Base-by-base conservation (phyloP, 305 asterid genomes). In the Solanum chacoense region DNA sequence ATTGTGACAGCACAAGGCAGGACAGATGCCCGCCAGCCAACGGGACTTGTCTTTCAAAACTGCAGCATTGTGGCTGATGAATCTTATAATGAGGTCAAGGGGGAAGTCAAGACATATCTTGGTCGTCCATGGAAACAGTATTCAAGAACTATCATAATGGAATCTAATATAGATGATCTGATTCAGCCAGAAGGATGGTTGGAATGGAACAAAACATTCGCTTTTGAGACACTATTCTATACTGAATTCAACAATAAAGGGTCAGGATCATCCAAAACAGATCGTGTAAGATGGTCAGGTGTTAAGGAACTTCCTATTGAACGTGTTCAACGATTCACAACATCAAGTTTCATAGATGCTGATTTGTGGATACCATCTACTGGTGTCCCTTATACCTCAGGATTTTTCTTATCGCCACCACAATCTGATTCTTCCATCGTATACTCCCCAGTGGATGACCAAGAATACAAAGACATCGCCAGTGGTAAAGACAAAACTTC, bases 51-150 rank as follows among this genome's bases (percentile, higher is more conserved):
- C 10, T 67, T 96, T 50, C 99, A 96, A 40, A 96, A 96, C 90
- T 95, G 99, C 93, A 92, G 94, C 3, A 85, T 96, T n/a, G 85
- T 88, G 63, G 94, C 98, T 0, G 94, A 91, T 78, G 91, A 92
- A 0, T 95, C 84, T 12, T 92, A 91, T 4, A 86, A 85, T 8
- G 93, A 93, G 1, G 22, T 88, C 1, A 91, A 93, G 86, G 75
- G 84, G 87, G 71, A 87, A 38, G n/a, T 90, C 85, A 93, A 92
- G 77, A 89, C 98, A 2, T 96, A 92, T 87, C 93, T 96, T 1
- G 99, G 95, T 13, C 87, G 98, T 87, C 99, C 99, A 0, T 96
- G 98, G 99, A 96, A 95, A 80, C 94, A 94, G 85, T 96, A 34
- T 35, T 96, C 99, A 0, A 92, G 99, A 80, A 94, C 99, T 69